Percentiles rank a stretch among this genome's conserved stretches.
phyloP scores from a whole-genome alignment of 345 rosid species.

The Brassica incana region DNA sequence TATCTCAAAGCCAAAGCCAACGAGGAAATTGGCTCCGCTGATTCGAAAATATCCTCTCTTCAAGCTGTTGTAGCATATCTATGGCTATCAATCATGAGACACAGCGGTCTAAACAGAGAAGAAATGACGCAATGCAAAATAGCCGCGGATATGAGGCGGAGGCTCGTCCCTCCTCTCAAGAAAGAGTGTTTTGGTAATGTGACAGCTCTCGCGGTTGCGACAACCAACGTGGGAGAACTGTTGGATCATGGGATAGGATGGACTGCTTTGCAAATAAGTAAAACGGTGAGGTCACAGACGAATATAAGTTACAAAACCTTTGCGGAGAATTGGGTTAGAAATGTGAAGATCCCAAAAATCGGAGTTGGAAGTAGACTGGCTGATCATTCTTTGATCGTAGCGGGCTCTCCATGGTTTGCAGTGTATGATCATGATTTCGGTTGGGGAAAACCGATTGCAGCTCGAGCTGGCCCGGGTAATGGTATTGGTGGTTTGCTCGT shows the following conservation, averaged over 20 bases:
- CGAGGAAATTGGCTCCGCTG: slow-evolving; percentile 6
- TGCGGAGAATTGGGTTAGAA: slow-evolving; percentile 27
- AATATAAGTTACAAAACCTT: slow-evolving; percentile 5
- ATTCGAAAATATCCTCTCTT: slow-evolving; percentile 32
- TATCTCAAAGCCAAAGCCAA: slow-evolving; percentile 46
- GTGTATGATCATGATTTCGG: slow-evolving; percentile 51
- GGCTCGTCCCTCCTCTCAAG: slow-evolving; percentile 28
- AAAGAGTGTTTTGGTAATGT: slow-evolving; percentile 34
- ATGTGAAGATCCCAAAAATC: slow-evolving; percentile 1
- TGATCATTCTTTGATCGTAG: slow-evolving; percentile 11
- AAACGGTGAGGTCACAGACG: slow-evolving; percentile 21
- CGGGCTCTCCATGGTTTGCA: slow-evolving; percentile 48
- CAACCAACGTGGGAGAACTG: slow-evolving; percentile 24
- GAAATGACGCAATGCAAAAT: slow-evolving; percentile 27
- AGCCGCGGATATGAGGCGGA: slow-evolving; percentile 31
- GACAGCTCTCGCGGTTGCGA: not conserved
- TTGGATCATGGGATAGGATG: slow-evolving; percentile 25
- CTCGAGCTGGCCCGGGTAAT: slow-evolving; percentile 33
- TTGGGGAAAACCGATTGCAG: slow-evolving; percentile 38
- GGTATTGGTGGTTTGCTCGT: slow-evolving; percentile 22
- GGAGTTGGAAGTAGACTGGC: slow-evolving; percentile 9
- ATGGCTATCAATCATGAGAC: slow-evolving; percentile 30
- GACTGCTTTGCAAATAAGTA: slow-evolving; percentile 31
- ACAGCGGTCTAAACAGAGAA: slow-evolving; percentile 5
- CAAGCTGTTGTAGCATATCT: slow-evolving; percentile 38